A percentile compares a stretch with the other conserved stretches of the same genome.
Evolutionary conservation across 2,329 filamentous ascomycete genomes (phyloP).

Genomic region (Rhinocladiella mackenziei): DNA sequence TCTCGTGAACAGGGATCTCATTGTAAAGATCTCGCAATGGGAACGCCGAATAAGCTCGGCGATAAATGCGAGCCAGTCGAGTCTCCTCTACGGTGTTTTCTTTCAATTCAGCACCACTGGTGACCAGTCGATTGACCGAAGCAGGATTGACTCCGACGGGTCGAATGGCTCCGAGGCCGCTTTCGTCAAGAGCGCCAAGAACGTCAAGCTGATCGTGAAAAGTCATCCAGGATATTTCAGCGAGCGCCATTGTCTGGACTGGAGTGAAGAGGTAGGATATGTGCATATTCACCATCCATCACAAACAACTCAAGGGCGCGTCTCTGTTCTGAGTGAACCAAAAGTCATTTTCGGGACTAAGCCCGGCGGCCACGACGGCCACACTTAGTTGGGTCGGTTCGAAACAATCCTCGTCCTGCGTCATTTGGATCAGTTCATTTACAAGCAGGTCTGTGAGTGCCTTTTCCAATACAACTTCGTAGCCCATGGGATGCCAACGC

Average conservation of each 20-base stretch:
- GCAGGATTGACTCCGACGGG: conserved; percentile 66
- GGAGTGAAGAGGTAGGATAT: conserved; percentile 74
- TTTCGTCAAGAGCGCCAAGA: conserved; percentile 66
- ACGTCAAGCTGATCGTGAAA: conserved; percentile 67
- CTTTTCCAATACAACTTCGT: conserved; percentile 48
- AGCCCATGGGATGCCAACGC: conserved; percentile 53
- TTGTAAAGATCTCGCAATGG: conserved; percentile 77
- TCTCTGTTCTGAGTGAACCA: conserved; percentile 65
- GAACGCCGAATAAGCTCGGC: conserved; percentile 69
- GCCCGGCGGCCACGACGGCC: conserved; percentile 67
- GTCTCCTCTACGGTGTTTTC: conserved; percentile 60
- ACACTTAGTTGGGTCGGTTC: conserved; percentile 62
- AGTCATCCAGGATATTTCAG: conserved; percentile 65
- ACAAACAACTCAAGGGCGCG: conserved; percentile 68
- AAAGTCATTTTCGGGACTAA: conserved; percentile 70
- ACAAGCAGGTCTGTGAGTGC: conserved; percentile 57
- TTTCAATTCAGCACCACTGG: conserved; percentile 58
- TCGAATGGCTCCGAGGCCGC: conserved; percentile 62
- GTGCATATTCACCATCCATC: conserved; percentile 77
- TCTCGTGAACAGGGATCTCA: conserved; percentile 65
- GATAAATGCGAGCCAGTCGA: conserved; percentile 60
- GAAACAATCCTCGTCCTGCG: conserved; percentile 35
- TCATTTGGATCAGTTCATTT: conserved; percentile 53
- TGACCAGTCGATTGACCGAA: conserved; percentile 62
- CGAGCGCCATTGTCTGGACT: conserved; percentile 51